These are phyloP conservation scores for Dendrothele bispora DNA, from an alignment of 768 basidiomycete genomes.

Conservation along the genomic window DNA sequence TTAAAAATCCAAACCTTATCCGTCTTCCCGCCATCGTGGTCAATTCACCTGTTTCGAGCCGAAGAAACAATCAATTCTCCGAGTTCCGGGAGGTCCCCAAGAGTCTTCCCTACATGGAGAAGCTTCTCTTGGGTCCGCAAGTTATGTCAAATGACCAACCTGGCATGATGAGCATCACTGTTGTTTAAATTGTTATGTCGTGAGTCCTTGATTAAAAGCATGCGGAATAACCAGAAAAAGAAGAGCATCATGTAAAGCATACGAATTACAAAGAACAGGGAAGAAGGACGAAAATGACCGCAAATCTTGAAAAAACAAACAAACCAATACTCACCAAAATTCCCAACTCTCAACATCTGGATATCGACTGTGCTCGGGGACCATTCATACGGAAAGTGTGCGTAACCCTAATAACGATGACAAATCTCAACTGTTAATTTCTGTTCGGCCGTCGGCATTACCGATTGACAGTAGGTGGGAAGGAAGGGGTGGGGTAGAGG, in stretches of 20 bases:
- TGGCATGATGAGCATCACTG: slow-evolving; percentile 72
- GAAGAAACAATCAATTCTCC: not conserved
- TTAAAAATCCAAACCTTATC: too few species aligned
- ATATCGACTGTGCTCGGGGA: slow-evolving; percentile 70
- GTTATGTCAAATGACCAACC: slow-evolving; percentile 38
- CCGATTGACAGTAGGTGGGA: slow-evolving; percentile 10
- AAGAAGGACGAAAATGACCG: too few species aligned
- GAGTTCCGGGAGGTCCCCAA: slow-evolving; percentile 16
- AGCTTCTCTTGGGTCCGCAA: too few species aligned
- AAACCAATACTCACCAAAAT: slow-evolving; percentile 43
- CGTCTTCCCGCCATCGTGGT: slow-evolving; percentile 84
- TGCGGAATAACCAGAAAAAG: too few species aligned
- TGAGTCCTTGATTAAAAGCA: not conserved
- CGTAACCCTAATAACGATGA: slow-evolving; percentile 51
- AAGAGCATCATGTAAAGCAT: too few species aligned
- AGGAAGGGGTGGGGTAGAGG: slow-evolving; percentile 11
- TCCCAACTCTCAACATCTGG: slow-evolving; percentile 76
- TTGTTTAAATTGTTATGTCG: not conserved
- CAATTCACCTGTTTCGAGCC: slow-evolving; percentile 48
- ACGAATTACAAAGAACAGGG: too few species aligned
- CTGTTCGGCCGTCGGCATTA: not conserved
- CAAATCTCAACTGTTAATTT: not conserved
- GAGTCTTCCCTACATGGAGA: slow-evolving; percentile 31
- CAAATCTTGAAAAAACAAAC: not conserved
- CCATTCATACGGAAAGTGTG: slow-evolving; percentile 72